Base-by-base conservation (phyloP, 495 filamentous ascomycete species). In the Corynascus novoguineensis region DNA sequence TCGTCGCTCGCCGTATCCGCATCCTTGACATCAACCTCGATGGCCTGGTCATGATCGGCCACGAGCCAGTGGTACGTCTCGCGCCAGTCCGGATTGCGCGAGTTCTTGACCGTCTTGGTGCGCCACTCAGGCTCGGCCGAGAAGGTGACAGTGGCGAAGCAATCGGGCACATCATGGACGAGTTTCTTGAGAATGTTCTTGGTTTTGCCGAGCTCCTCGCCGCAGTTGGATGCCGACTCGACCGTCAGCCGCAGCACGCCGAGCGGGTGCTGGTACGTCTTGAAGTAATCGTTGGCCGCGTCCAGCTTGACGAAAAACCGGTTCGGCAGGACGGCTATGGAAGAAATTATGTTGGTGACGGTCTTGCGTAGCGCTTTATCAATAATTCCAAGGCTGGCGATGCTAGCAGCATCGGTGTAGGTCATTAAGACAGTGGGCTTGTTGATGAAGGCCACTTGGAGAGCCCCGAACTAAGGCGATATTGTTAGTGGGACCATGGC, bases 371-470 rank as follows among this genome's bases (percentile, higher is more conserved):
- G 61, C 10, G 61, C 49, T 1, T 65, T 66, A 44, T 74, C 60
- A 53, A 75, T 67, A 29, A 70, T 6, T 28, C 44, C 58, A 46
- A 66, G 60, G 64, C 73, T 69, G 63, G 71, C 73, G 48, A 75
- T 59, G 57, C 67, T 57, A 28, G 69, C 72, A 1, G 70, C 73
- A 53, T 73, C 71, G 40, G 74, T 75, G 59, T 68, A 77, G 60
- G 65, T 57, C 22, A 77, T 60, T 29, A 71, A 65, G 34, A 77
- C 64, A 24, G 53, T 63, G 21, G 74, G 73, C 7, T 62, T 64
- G 63, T 77, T 74, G 64, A 77, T 70, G 62, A 77, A 77, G 53
- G 73, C 56, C 0, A 75, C 63, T 61, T 77, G 74, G 6, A 65
- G 66, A 4, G 74, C 74, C 25, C 74, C 74, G 51, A 75, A 71